Conservation (phyloP, 2,329 filamentous ascomycete genomes). For the Aureobasidium sp. region DNA sequence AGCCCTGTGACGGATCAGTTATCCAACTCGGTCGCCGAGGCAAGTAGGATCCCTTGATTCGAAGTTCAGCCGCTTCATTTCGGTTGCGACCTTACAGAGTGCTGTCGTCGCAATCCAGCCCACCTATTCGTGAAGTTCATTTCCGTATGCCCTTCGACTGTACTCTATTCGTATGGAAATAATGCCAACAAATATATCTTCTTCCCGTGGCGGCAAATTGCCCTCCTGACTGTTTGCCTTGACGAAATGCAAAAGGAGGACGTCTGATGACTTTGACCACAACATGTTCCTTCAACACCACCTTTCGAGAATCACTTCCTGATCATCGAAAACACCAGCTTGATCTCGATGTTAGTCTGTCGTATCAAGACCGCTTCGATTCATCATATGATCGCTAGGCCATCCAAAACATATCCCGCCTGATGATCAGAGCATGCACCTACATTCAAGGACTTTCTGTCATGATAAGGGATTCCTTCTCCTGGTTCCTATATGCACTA, state of each 20-base stretch:
- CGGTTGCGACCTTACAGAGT: not conserved
- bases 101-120: not conserved
- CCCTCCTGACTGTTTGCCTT: not conserved
- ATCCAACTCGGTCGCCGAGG: not conserved
- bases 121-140: conserved; percentile 1
- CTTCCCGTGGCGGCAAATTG: not conserved
- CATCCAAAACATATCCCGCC: not conserved
- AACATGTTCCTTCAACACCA: not conserved
- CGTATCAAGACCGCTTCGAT: not conserved
- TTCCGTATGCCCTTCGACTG: not conserved
- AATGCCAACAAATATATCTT: not conserved
- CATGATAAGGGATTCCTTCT: not conserved
- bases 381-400: too few species aligned
- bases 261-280: not conserved
- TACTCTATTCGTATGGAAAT: not conserved
- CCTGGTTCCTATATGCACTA: not conserved
- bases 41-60: not conserved
- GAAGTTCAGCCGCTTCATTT: not conserved
- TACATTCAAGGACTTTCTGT: not conserved
- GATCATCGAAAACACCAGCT: not conserved
- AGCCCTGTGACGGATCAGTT: not conserved
- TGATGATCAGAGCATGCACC: not conserved
- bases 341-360: not conserved
- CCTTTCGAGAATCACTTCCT: not conserved
- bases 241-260: not conserved